Evolutionary conservation across 257 asterid genomes (phyloP), one percentile per base, ranked within the genome.

Genomic region (Paraleonurus japonicus): DNA sequence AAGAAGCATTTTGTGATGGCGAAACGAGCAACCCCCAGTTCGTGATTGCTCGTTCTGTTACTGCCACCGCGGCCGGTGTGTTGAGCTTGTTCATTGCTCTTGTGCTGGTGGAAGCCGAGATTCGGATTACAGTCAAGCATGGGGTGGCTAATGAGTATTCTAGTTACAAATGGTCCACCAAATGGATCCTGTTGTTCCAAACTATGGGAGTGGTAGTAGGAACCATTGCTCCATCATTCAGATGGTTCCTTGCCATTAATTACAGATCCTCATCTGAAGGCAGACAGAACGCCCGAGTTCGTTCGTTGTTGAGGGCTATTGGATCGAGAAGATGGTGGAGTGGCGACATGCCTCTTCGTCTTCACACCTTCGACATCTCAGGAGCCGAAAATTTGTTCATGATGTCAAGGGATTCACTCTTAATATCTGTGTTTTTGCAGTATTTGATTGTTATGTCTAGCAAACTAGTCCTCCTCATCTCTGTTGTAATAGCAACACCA

Each of bases 21-120:
- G 7, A 71, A 55, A 75, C 81, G 7, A 41, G 81, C 10, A n/a
- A 35, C 57, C 84, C 76, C 1, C 84, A 76, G 30, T 80, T 80
- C 16, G 81, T 80, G 55, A 67, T 76, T 1, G 78, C 75, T 17
- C 75, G 81, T 20, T 80, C 78, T 0, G 24, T 15, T 43, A 43
- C 51, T 43, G 51, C 51, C 17, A 43, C 51, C 1, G 19, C 13
- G 1, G 51, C 51, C 4, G 51, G 51, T 12, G 51, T 4, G 19
- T 43, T 43, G 51, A 43, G 51, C 48, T 43, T 43, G 6, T 15
- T 43, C 19, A 1, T 43, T 4, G 51, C 51, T 43, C 51, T 43
- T 4, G 19, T 43, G 3, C 51, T 43, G 51, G 19, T 43, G 19
- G 51, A 43, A 43, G 51, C 51, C 4, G 51, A 43, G 51, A 13